Evolutionary conservation across 352 stramenopile genomes (phyloP), one percentile per base, ranked within the genome.

Genomic region (Phytopythium chamaehyphon): DNA sequence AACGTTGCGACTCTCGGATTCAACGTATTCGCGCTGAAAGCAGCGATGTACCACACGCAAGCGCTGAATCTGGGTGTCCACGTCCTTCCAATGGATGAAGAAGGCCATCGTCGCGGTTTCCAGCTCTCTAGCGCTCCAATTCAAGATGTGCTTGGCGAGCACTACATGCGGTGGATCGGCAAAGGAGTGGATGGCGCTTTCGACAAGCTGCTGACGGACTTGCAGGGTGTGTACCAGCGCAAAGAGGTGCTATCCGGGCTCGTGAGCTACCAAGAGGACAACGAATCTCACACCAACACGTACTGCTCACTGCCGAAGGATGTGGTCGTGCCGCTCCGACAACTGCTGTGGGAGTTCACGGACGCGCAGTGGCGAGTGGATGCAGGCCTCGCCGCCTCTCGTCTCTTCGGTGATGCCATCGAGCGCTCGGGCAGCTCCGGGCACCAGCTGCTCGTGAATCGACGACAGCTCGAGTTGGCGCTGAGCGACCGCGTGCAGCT

Each of bases 81-180:
- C 16, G 42, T 48, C 16, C 47, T 88, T 3, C 66, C 68, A 2
- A 71, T 88, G 62, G 76, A 79, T 26, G 74, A 84, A n/a, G 59
- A 83, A 5, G 77, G 74, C 1, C 45, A 88, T 33, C 72, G 73
- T 2, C 82, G 70, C 65, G 62, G 63, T 12, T 85, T 88, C 40
- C 59, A 68, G 26, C 54, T 88, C 12, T 75, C 77, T 0, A 68
- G 71, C 26, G 61, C 59, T 0, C 62, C 54, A 4, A 36, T 80
- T 16, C 57, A 76, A 43, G 68, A 79, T 26, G 85, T 86, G 74
- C 69, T 50, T 15, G 56, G 51, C 5, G 65, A 86, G 7, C 74
- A 88, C 42, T 88, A 63, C 47, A 49, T 64, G n/a, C 68, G 74
- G 47, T 88, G 77, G 77, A 66, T 88, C 28, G 77, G 74, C 15